Conservation (phyloP, 345 rosid species). For the Aegle marmelos region DNA sequence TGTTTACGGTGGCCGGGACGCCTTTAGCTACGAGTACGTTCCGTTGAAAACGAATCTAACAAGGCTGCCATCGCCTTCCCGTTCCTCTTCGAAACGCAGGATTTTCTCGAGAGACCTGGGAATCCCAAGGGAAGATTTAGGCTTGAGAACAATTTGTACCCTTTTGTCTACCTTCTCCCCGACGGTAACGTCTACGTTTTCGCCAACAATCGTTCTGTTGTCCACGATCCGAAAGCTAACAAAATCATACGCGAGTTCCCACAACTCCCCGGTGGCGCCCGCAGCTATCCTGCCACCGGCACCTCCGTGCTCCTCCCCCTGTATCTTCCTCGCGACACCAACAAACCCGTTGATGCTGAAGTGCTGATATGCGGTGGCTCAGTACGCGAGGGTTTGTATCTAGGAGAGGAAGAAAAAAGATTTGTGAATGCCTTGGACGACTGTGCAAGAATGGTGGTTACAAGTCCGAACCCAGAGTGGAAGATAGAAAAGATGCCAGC, state of each 20-base stretch:
- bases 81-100: slow-evolving; percentile 50
- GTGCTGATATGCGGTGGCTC: slow-evolving; percentile 49
- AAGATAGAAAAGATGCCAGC: slow-evolving; percentile 58
- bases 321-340: slow-evolving; percentile 24
- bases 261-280: slow-evolving; percentile 25
- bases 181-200: slow-evolving; percentile 25
- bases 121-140: not conserved
- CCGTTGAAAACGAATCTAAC: slow-evolving; percentile 45
- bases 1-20: slow-evolving; percentile 70
- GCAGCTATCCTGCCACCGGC: slow-evolving; percentile 33
- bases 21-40: slow-evolving; percentile 72
- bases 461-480: slow-evolving; percentile 55
- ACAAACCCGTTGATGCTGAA: slow-evolving; percentile 22
- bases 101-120: not conserved
- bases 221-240: slow-evolving; percentile 21
- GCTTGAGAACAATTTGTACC: slow-evolving; percentile 16
- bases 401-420: slow-evolving; percentile 15
- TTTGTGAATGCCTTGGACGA: slow-evolving; percentile 36
- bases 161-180: slow-evolving; percentile 25
- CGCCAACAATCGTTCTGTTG: slow-evolving; percentile 16
- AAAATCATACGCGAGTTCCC: slow-evolving; percentile 25
- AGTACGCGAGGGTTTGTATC: not conserved
- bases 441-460: slow-evolving; percentile 37
- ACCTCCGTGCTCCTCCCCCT: slow-evolving; percentile 40
- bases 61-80: slow-evolving; percentile 26